These are phyloP conservation scores for Calonectria naviculata DNA, from an alignment of 2,329 filamentous ascomycete genomes.

Conservation along the genomic window DNA sequence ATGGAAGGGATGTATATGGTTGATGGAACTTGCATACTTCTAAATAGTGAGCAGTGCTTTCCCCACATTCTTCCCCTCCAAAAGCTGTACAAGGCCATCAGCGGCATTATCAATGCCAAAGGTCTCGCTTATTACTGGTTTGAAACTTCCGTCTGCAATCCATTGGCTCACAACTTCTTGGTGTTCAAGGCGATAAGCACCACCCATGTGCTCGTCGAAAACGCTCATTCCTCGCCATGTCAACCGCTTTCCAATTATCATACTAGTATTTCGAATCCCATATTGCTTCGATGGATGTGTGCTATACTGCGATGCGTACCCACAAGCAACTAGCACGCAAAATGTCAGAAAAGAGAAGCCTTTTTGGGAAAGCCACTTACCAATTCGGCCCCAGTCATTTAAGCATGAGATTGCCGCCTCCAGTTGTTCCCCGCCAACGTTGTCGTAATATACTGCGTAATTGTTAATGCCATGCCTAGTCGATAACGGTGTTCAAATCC, in stretches of 20 bases:
- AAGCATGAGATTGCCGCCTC: slow-evolving; percentile 55
- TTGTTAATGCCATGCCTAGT: neutral
- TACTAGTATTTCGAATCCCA: slow-evolving; percentile 2
- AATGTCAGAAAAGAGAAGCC: neutral
- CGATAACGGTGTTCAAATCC: too few species aligned
- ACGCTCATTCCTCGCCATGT: slow-evolving; percentile 5
- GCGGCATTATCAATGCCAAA: slow-evolving; percentile 82
- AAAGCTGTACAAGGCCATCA: slow-evolving; percentile 78
- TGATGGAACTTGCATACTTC: neutral
- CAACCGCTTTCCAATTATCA: slow-evolving; percentile 4
- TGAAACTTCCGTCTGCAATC: slow-evolving; percentile 79
- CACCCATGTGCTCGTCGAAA: slow-evolving; percentile 3
- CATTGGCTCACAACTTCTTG: slow-evolving; percentile 79
- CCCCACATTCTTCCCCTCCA: slow-evolving; percentile 73
- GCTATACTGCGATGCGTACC: slow-evolving; percentile 3
- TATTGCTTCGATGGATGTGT: neutral
- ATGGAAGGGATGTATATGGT: too few species aligned
- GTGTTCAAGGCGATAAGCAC: slow-evolving; percentile 58
- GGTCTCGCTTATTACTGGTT: slow-evolving; percentile 74
- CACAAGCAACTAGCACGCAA: neutral
- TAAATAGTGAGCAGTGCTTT: slow-evolving; percentile 8
- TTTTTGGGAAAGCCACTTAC: neutral
- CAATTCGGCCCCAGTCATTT: slow-evolving; percentile 4
- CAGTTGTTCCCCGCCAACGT: slow-evolving; percentile 80
- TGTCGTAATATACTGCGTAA: slow-evolving; percentile 75